Evolutionary conservation across 371 early-diverging fungal species (phyloP), one percentile per base, ranked within the genome.

Genomic region (Syncephalastrum contaminatum): DNA sequence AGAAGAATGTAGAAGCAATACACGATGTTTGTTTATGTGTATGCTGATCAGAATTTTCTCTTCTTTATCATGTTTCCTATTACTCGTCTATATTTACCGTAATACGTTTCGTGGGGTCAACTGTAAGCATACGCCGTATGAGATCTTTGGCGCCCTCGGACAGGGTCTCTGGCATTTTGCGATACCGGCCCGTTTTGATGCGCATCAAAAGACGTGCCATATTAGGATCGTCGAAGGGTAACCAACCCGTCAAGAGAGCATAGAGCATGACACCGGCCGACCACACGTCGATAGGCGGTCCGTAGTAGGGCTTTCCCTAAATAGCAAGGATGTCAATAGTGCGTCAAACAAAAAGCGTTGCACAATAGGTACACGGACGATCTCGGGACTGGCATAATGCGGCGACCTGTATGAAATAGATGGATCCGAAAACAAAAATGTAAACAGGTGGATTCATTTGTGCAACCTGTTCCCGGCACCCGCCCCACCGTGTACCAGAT

Each of bases 331-430:
- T 87, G 85, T 43, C 92, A 91, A 21, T 30, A 30, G 36, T 30
- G 36, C 36, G 88, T 89, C 13, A 89, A 89, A 59, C 85, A 90
- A 65, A 91, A 8, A 86, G 78, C 15, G 86, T 84, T 3, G 91
- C 94, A 62, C 93, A 93, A 64, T 89, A 92, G 7, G 92, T 67
- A 69, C 85, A 40, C 75, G 80, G 48, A 94, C 88, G 48, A 96
- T 87, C 72, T 96, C 97, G 7, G 97, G 97, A 56, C 89, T 86
- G 18, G 93, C 95, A 74, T 94, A 95, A 62, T 94, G 91, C 3
- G 93, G 89, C 4, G 92, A 92, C 14, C 90, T 72, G 63, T 62
- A 88, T 89, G 63, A n/a, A 53, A 14, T 21, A 19, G 20, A 12
- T 43, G 25, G n/a, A 44, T 20, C 22, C 20, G 47, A 16, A 18